These are phyloP conservation scores for Laburnicola sp. DNA, from an alignment of 2,329 filamentous ascomycete genomes.

Conservation along the genomic window DNA sequence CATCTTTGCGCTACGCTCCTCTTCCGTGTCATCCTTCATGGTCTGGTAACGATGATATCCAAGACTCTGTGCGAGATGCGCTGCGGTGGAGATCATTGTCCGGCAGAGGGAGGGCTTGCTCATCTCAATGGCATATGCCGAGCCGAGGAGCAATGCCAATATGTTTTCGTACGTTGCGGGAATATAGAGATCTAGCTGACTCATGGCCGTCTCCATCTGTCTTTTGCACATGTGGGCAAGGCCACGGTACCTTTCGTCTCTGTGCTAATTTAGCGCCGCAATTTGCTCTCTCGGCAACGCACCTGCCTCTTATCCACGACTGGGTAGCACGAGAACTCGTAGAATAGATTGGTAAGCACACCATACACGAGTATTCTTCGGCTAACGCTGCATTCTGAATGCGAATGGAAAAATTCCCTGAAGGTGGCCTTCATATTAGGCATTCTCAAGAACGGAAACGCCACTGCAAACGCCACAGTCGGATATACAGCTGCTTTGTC, in stretches of 20 bases:
- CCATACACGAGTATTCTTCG: conserved; percentile 37
- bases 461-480: conserved; percentile 37
- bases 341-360: conserved; percentile 34
- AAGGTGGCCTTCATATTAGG: conserved; percentile 29
- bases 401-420: conserved; percentile 30
- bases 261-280: background rate
- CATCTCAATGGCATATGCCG: conserved; percentile 39
- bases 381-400: conserved; percentile 21
- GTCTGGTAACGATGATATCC: conserved; percentile 44
- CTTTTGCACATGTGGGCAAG: conserved; percentile 45
- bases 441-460: conserved; percentile 39
- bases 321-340: conserved; percentile 29
- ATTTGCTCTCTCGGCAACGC: background rate
- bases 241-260: conserved; percentile 19
- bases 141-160: conserved; percentile 38
- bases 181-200: conserved; percentile 38
- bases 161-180: conserved; percentile 43
- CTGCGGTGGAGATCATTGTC: conserved; percentile 37
- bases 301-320: conserved; percentile 18
- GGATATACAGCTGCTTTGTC: conserved; percentile 34
- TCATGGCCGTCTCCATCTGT: conserved; percentile 50
- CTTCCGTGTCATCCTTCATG: conserved; percentile 37
- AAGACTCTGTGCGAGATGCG: conserved; percentile 35
- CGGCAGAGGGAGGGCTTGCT: conserved; percentile 43
- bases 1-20: conserved; percentile 34